Evolutionary conservation across 1,284 basidiomycete genomes (phyloP), one percentile per base, ranked within the genome.

Genomic region (Rhodotorula glutinis): DNA sequence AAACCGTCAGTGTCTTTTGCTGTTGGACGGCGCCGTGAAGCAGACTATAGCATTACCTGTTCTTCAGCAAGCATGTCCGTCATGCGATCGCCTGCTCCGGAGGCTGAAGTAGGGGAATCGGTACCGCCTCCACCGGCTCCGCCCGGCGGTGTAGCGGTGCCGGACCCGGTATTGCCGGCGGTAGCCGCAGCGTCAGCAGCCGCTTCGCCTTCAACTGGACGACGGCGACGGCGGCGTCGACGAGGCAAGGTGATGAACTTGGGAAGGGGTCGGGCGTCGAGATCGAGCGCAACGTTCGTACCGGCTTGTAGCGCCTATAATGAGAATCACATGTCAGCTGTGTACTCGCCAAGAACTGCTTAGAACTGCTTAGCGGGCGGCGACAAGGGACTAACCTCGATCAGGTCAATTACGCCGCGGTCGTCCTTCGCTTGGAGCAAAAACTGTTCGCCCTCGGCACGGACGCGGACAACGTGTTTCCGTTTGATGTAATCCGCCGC

Each of bases 371-470:
- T n/a, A n/a, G n/a, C n/a, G n/a, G n/a, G n/a, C n/a, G n/a, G n/a
- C n/a, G n/a, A n/a, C n/a, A n/a, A n/a, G n/a, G n/a, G n/a, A n/a
- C n/a, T n/a, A n/a, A 74, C 93, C 87, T 98, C 95, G 74, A 98
- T 95, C 92, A 94, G 95, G 73, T 91, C 87, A 53, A 98, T 91
- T 14, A 96, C 92, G 54, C 87, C 86, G 46, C 86, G 84, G 54
- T 94, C 88, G 77, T 91, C 89, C 61, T 85, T 86, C 4, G 91
- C 91, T 80, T 98, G 96, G 70, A 98, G 77, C 77, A 98, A 81
- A 79, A 98, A 98, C 81, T 98, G 95, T 82, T 98, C 91, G 19
- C 94, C 94, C 78, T 95, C 92, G 74, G 92, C 83, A 64, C 96
- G 82, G 43, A 98, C 86, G 33, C 95, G 84, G n/a, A 98, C 92